Conservation (phyloP, 164 flowering plant genomes). For the Brasenia schreberi region DNA sequence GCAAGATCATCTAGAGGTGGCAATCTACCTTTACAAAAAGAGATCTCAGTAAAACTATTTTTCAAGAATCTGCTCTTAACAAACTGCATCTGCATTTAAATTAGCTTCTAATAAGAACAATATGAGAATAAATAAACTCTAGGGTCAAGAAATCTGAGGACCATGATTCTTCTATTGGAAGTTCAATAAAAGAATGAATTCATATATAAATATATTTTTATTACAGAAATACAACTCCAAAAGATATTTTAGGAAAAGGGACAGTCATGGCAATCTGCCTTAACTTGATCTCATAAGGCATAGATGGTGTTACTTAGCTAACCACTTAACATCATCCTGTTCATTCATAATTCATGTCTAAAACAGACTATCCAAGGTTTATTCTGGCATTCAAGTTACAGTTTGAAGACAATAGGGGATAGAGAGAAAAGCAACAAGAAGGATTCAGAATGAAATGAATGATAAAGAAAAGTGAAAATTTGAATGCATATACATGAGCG, state of each 20-base stretch:
- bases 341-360: too few relatives aligned
- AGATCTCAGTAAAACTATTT: neutral
- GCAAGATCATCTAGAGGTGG: too few relatives aligned
- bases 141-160: neutral
- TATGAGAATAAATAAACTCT: neutral
- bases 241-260: neutral
- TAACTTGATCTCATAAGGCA: neutral
- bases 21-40: neutral
- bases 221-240: too few relatives aligned
- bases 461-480: neutral
- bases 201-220: too few relatives aligned
- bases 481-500: neutral
- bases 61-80: neutral
- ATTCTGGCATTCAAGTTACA: neutral
- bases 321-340: neutral
- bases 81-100: neutral
- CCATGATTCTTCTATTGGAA: neutral
- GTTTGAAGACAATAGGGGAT: neutral
- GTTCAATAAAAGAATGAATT: neutral
- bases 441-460: neutral
- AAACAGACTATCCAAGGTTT: neutral
- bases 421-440: neutral
- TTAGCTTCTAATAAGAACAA: neutral
- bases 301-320: neutral
- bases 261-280: neutral